A percentile compares a stretch with the other conserved stretches of the same genome.
Conservation (phyloP, 1,284 basidiomycete species). For the Phellopilus nigrolimitatus region DNA sequence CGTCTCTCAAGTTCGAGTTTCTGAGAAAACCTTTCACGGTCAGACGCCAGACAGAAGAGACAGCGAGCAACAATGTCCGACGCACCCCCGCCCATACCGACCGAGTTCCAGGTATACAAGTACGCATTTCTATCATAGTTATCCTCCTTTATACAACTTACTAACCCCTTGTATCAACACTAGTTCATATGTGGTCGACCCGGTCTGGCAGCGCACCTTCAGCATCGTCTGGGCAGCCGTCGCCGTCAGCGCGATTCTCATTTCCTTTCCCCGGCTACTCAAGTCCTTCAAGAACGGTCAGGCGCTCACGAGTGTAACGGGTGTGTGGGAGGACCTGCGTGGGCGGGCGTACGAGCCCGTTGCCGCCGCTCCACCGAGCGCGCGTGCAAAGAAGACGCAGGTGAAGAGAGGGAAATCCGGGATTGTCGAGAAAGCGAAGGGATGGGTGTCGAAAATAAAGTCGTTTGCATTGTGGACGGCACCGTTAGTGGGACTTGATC, state of each 20-base stretch:
- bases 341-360: constrained; percentile 31
- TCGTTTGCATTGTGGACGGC: constrained; percentile 37
- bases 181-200: constrained; percentile 77
- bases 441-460: constrained; percentile 27
- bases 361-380: constrained; percentile 7
- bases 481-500: constrained; percentile 38
- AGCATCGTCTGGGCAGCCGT: constrained; percentile 68
- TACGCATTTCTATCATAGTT: constrained; percentile 32
- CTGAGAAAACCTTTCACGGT: background rate
- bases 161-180: background rate
- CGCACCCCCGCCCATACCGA: constrained; percentile 53
- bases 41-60: background rate
- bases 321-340: constrained; percentile 42
- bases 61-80: constrained; percentile 41
- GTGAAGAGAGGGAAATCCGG: background rate
- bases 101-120: constrained; percentile 62
- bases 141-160: background rate
- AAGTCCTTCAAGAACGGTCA: constrained; percentile 40
- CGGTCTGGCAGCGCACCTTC: constrained; percentile 73
- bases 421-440: constrained; percentile 20
- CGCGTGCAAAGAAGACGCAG: constrained; percentile 24
- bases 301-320: constrained; percentile 40
- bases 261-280: constrained; percentile 49
- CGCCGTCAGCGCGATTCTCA: constrained; percentile 48
- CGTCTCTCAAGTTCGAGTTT: background rate